These are phyloP conservation scores for Colletotrichum melonis DNA, from an alignment of 2,329 filamentous ascomycete species.

Conservation along the genomic window DNA sequence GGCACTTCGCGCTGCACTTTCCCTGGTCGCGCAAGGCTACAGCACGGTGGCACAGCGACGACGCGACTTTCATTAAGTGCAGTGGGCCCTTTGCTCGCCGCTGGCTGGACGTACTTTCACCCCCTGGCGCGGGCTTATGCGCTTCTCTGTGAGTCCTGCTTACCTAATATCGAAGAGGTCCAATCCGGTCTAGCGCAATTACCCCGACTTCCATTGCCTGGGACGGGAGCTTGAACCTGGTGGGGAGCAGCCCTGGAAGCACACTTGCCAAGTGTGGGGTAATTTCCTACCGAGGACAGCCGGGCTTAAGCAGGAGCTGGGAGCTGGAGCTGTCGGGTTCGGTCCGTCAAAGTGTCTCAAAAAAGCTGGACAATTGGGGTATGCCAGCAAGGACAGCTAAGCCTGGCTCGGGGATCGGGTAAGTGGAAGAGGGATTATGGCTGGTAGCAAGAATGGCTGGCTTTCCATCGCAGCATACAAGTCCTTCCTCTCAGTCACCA, in stretches of 20 bases:
- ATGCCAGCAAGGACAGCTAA: conserved; percentile 5
- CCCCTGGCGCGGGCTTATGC: neutral
- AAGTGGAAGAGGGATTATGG: neutral
- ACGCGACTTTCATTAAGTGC: conserved; percentile 36
- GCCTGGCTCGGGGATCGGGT: neutral
- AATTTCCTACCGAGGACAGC: conserved; percentile 19
- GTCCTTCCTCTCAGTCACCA: neutral
- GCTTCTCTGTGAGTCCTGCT: neutral
- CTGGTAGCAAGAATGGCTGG: neutral
- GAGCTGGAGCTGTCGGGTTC: conserved; percentile 5
- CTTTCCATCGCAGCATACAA: neutral
- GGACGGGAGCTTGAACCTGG: neutral
- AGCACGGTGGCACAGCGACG: conserved; percentile 31
- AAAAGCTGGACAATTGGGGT: conserved; percentile 9
- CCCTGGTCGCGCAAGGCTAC: conserved; percentile 32
- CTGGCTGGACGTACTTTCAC: neutral
- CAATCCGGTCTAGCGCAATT: neutral
- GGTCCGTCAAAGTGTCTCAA: conserved; percentile 13
- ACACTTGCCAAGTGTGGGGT: conserved; percentile 33
- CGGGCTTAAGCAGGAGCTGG: neutral
- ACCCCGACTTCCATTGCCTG: conserved; percentile 14
- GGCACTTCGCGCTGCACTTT: conserved; percentile 22
- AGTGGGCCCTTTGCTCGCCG: neutral
- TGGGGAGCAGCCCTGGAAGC: neutral
- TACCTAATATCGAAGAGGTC: neutral